Evolutionary conservation across 345 rosid genomes (phyloP), one percentile per base, ranked within the genome.

Genomic region (Acer saccharum): DNA sequence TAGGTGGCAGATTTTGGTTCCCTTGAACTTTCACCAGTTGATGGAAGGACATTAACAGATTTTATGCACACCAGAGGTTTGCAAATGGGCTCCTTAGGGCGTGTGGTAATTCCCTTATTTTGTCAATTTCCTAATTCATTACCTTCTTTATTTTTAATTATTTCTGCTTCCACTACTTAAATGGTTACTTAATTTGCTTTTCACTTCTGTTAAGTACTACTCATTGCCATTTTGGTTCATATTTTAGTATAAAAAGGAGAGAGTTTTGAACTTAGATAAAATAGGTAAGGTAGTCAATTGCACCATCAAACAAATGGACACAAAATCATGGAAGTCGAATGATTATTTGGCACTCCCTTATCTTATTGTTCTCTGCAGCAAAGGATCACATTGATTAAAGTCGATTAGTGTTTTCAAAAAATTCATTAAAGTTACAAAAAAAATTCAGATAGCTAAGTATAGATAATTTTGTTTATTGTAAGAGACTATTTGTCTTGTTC

Each of bases 1-100:
- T 82, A 95, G 99, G 99, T 95, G 77, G 93, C 97, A 79, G 99
- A 95, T 85, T 95, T 95, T 86, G 98, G 97, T 75, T 95, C 97
- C 76, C 97, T 95, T 64, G 99, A 95, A 86, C 98, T 95, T 86
- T 95, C 99, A 60, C 99, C 99, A 2, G 99, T 95, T 0, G 99
- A 95, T 77, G 99, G 99, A 72, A 91, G 97, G 85, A 93, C 99
- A 69, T 84, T 95, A 84, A 95, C 98, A 65, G 99, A 95, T 82
- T 95, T 95, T 86, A 94, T 95, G 99, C 99, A 95, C 81, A 89
- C 97, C 64, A 92, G 99, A 85, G 99, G 99, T 62, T 86, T 95
- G 83, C 97, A 89, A 83, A 93, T 95, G 97, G 83, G 87, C 77
- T 93, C 98, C 74, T 78, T 95, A 77, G 99, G 99, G 41, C 86